Conservation (phyloP, 148 eudicot genomes). For the Camellia lanceoleosa region DNA sequence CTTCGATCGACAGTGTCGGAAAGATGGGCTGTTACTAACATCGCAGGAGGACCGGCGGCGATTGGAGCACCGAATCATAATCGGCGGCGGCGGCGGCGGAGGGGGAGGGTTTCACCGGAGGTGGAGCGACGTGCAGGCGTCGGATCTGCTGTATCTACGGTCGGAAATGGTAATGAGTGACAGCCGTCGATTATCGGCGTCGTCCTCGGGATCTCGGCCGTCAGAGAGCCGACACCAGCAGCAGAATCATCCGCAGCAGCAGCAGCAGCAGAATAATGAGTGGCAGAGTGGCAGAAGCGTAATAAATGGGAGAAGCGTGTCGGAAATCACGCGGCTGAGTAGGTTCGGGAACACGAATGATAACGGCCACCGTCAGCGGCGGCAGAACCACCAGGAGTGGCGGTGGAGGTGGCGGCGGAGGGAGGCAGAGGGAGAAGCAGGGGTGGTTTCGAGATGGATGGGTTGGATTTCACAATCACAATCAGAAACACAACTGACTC, state of each 20-base stretch:
- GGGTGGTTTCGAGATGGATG: slow-evolving; percentile 61
- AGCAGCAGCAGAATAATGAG: slow-evolving; percentile 6
- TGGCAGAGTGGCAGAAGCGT: slow-evolving; percentile 40
- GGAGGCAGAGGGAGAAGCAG: slow-evolving; percentile 23
- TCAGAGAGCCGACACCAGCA: slow-evolving; percentile 3
- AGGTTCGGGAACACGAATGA: slow-evolving; percentile 36
- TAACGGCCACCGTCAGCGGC: slow-evolving; percentile 1
- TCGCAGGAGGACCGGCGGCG: slow-evolving; percentile 18
- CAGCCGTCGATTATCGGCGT: slow-evolving; percentile 33
- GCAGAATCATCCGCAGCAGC: neutral
- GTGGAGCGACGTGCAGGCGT: slow-evolving; percentile 78
- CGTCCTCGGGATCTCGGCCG: slow-evolving; percentile 22
- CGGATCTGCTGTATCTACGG: slow-evolving; percentile 55
- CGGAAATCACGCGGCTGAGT: slow-evolving; percentile 79
- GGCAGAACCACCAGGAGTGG: neutral
- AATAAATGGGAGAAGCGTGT: slow-evolving; percentile 74
- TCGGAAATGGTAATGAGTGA: slow-evolving; percentile 61
- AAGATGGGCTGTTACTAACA: slow-evolving; percentile 46
- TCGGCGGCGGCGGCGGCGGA: slow-evolving; percentile 15
- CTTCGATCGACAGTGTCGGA: slow-evolving; percentile 27
- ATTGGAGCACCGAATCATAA: slow-evolving; percentile 54
- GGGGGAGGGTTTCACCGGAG: slow-evolving; percentile 21
- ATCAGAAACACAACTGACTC: slow-evolving; percentile 9
- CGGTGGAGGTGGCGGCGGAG: neutral
- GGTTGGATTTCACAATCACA: slow-evolving; percentile 64